Evolutionary conservation across 1,284 basidiomycete species (phyloP).

Genomic region (Naganishia sp.): DNA sequence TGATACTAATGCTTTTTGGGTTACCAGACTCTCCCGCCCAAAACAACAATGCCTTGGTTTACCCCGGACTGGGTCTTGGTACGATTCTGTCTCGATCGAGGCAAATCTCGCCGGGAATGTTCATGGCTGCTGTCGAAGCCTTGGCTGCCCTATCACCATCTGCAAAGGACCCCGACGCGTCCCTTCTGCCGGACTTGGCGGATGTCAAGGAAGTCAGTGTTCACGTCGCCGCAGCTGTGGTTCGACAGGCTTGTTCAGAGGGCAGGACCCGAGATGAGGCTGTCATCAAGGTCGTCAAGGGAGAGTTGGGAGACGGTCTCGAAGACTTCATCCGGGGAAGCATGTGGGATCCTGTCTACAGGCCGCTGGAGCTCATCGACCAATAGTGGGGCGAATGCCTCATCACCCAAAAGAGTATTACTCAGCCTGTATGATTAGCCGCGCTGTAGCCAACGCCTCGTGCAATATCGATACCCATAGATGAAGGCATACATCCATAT

Average conservation of each 20-base stretch:
- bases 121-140: constrained; percentile 67
- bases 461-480: constrained; percentile 15
- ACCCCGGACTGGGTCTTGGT: constrained; percentile 76
- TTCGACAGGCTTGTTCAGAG: constrained; percentile 73
- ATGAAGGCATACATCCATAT: not conserved
- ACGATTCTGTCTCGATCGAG: constrained; percentile 65
- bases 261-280: constrained; percentile 55
- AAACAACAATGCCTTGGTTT: constrained; percentile 67
- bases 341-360: constrained; percentile 52
- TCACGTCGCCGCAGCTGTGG: constrained; percentile 67
- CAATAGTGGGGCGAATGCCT: not conserved
- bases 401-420: constrained; percentile 6
- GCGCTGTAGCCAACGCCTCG: constrained; percentile 13
- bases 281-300: constrained; percentile 47
- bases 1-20: constrained; percentile 7
- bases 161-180: constrained; percentile 64
- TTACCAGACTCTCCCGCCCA: constrained; percentile 46
- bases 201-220: constrained; percentile 64
- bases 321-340: constrained; percentile 49
- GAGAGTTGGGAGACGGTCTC: constrained; percentile 41
- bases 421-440: constrained; percentile 14
- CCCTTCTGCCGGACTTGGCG: constrained; percentile 61
- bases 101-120: constrained; percentile 65
- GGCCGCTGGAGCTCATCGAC: constrained; percentile 45
- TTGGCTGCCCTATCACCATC: constrained; percentile 77